Base-by-base conservation (phyloP, 164 flowering plant species). In the Santalum album region DNA sequence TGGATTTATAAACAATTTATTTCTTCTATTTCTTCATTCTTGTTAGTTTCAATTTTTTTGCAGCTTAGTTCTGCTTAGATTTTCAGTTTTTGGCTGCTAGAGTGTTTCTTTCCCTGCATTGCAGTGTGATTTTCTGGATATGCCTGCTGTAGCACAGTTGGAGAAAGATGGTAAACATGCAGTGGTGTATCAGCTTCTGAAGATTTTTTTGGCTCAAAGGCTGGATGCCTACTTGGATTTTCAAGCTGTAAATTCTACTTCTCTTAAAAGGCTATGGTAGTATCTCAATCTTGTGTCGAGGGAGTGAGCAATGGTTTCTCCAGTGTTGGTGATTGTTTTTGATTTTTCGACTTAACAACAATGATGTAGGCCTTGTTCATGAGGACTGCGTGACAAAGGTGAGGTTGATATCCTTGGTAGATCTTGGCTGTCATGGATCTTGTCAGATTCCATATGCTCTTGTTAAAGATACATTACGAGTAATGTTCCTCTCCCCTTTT, bases 81-180 rank as follows among this genome's bases (percentile, higher is more conserved):
- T 29, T n/a, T n/a, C n/a, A n/a, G n/a, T 29, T 29, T 29, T 29
- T 9, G 9, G 34, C 34, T 29, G 46, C 10, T 15, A 14, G 45
- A 23, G 15, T 29, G 19, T 22, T 19, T 55, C 50, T 42, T 51
- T 17, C 18, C n/a, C n/a, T n/a, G n/a, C n/a, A n/a, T 68, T 64
- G 73, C 87, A 94, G 99, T 82, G 90, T 67, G 96, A 90, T 76
- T 71, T 90, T 74, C 74, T 94, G 53, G 96, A 84, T 54, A 66
- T 94, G 80, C 95, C 96, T 40, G 88, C 96, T 60, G 77, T 94
- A 15, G 77, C 65, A 34, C 99, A 94, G 64, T 62, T 94, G 74
- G 99, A 94, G 78, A 82, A 87, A 59, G 97, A 89, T 74, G 74
- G 74, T 12, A 81, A 79, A 57, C 68, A 79, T 75, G 69, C 85